Evolutionary conservation across 768 basidiomycete species (phyloP).

Genomic region (Tylopilus rubrobrunneus): DNA sequence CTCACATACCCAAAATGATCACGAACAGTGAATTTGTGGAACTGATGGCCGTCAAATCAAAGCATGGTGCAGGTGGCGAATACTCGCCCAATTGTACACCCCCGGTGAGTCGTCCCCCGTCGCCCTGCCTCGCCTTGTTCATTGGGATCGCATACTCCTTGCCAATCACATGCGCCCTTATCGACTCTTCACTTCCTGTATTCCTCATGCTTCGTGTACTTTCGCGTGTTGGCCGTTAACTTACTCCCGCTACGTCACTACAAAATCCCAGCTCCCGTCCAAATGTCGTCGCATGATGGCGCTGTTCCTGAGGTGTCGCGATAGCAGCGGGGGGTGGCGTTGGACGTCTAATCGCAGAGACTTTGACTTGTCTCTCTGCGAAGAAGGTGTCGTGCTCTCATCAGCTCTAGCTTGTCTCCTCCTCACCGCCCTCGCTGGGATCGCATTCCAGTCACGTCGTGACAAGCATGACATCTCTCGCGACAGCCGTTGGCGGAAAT

Average conservation of each 20-base stretch:
- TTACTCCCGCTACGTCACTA: not conserved
- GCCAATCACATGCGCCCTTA: not conserved
- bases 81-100: conserved; percentile 74
- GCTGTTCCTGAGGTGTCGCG: conserved; percentile 36
- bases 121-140: not conserved
- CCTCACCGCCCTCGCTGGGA: no score
- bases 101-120: conserved; percentile 36
- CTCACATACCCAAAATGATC: not conserved
- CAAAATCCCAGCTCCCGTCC: not conserved
- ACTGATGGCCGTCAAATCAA: conserved; percentile 77
- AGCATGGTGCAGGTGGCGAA: conserved; percentile 77
- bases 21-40: conserved; percentile 72
- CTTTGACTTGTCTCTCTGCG: conserved; percentile 80
- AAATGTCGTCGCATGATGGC: conserved; percentile 28
- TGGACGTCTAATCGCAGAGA: conserved; percentile 48
- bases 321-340: conserved; percentile 59
- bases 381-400: conserved; percentile 60
- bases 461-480: no score
- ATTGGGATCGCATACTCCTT: not conserved
- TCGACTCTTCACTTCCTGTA: not conserved
- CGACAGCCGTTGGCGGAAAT: no score
- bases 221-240: no score
- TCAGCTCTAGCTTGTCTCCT: no score
- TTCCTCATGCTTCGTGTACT: not conserved
- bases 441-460: no score